Base-by-base conservation (phyloP, 169 alveolate species). In the Eimeria mitis region DNA sequence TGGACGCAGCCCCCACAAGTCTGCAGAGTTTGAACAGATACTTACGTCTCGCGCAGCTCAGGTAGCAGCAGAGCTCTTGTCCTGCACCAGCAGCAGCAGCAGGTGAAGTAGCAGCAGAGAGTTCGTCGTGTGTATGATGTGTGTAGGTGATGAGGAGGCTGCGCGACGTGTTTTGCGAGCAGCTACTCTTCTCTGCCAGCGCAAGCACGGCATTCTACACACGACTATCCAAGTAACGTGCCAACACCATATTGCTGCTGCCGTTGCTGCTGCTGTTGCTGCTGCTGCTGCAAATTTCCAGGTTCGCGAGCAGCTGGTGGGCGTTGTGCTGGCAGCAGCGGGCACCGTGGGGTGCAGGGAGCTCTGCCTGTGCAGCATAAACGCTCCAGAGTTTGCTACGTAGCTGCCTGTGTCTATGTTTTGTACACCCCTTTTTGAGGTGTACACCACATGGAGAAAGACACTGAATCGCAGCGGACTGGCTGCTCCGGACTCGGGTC, bases 131-230 rank as follows among this genome's bases (percentile, higher is more conserved):
- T 2, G 31, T 34, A 52, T 37, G 89, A 0, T 34, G 37, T 68
- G 68, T 42, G 25, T 71, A 95, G 97, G 84, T 31, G 87, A 78
- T 40, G 96, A 95, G 71, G 90, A 73, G 34, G 95, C 65, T 37
- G 97, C 98, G 13, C 96, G 97, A 52, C 94, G 92, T 31, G 97
- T 97, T 61, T 95, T 97, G 88, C 75, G 97, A 37, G 91, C 95
- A 95, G 99, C 99, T 49, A 97, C 99, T 0, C 91, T 94, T 61
- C 95, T 98, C n/a, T 97, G 98, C 37, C 98, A 97, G 87, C 96
- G 97, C n/a, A 97, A 98, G 79, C 98, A 97, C 70, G 97, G 97
- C 89, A 98, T 98, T 59, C 96, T 97, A 40, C 99, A 98, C 84
- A 97, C 99, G 28, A 98, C 99, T n/a, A 98, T 98, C 54, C 99